These are phyloP conservation scores for Sarcocystis neurona DNA, from an alignment of 169 alveolate genomes.

Conservation along the genomic window DNA sequence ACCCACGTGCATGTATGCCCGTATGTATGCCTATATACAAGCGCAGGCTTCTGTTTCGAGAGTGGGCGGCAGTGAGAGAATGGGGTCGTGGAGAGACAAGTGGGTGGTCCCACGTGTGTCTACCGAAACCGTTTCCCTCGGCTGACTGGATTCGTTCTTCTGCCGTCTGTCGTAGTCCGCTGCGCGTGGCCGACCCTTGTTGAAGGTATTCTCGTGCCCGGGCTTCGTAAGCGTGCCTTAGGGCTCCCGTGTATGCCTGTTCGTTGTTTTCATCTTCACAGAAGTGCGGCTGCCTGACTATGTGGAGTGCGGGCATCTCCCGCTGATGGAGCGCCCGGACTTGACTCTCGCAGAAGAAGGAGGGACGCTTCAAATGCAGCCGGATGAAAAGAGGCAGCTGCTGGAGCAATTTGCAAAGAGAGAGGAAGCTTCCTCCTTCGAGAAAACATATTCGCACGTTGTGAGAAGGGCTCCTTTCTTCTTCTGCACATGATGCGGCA, in stretches of 20 bases:
- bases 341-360: conserved; percentile 15
- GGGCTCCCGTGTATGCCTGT: not conserved
- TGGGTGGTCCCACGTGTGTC: not conserved
- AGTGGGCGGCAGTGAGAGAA: no score
- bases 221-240: no score
- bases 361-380: not conserved
- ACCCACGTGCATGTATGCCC: no score
- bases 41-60: no score
- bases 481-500: not conserved
- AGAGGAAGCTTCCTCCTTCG: conserved; percentile 6
- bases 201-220: no score
- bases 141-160: not conserved
- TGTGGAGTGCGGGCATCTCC: not conserved
- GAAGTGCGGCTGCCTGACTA: conserved; percentile 28
- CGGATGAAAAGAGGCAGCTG: not conserved
- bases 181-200: no score
- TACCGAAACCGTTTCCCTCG: not conserved
- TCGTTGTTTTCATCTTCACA: not conserved
- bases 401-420: not conserved
- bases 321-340: conserved; percentile 21
- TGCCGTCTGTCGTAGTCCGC: no score
- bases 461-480: not conserved
- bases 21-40: no score
- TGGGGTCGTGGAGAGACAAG: no score
- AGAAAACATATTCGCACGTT: not conserved